phyloP scores from a whole-genome alignment of 1,284 basidiomycete species.

The Ustilago cynodontis region DNA sequence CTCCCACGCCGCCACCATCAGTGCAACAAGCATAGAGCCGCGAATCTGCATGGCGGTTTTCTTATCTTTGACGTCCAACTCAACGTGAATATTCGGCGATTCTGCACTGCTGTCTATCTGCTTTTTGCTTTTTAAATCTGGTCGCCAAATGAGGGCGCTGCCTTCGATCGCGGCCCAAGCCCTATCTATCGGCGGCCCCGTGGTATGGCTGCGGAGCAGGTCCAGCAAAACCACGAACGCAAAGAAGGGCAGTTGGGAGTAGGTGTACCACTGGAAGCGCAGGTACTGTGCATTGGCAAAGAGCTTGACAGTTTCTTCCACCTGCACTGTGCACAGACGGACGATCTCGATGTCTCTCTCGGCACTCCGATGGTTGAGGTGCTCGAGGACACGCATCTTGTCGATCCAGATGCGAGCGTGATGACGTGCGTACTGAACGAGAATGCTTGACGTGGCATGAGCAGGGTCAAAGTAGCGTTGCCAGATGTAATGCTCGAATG shows the following conservation, averaged over 20 bases:
- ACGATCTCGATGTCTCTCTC: conserved; percentile 20
- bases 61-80: not conserved
- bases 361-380: conserved; percentile 15
- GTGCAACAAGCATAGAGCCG: conserved; percentile 17
- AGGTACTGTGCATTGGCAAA: not conserved
- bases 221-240: conserved; percentile 23
- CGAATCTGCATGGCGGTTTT: conserved; percentile 9
- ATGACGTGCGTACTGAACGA: conserved; percentile 14
- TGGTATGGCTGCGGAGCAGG: conserved; percentile 19
- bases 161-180: conserved; percentile 13
- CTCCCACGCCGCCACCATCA: conserved; percentile 32
- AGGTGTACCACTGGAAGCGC: conserved; percentile 23
- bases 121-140: conserved; percentile 8
- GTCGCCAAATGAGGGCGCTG: conserved; percentile 21
- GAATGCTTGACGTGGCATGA: not conserved
- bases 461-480: conserved; percentile 18
- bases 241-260: conserved; percentile 21
- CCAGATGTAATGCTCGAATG: conserved; percentile 12
- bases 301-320: conserved; percentile 15
- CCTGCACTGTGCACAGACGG: conserved; percentile 4
- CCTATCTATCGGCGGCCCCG: not conserved
- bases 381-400: conserved; percentile 18
- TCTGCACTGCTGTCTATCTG: not conserved
- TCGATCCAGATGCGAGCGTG: conserved; percentile 15
- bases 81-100: conserved; percentile 6